Evolutionary conservation across 768 basidiomycete genomes (phyloP).

Genomic region (Naganishia onofrii): DNA sequence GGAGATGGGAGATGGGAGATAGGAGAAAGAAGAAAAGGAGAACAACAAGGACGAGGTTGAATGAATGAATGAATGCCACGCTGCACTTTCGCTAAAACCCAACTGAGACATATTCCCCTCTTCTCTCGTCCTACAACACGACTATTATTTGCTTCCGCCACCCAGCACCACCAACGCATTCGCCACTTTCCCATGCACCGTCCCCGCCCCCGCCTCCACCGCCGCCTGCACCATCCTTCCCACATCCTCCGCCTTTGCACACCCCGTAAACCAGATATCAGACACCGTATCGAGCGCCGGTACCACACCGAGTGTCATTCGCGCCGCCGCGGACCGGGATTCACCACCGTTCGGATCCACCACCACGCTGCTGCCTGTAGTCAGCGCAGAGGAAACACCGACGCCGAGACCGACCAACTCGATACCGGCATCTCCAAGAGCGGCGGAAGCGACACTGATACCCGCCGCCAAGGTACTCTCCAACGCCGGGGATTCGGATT

Average conservation of each 20-base stretch:
- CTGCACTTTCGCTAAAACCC: not conserved
- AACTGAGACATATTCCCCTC: not conserved
- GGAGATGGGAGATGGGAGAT: not conserved
- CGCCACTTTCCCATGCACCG: conserved; percentile 7
- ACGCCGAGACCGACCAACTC: conserved; percentile 84
- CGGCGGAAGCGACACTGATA: conserved; percentile 79
- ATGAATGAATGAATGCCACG: not conserved
- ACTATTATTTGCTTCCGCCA: not conserved
- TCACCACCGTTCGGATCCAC: conserved; percentile 80
- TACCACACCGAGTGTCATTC: conserved; percentile 77
- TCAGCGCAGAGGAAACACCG: conserved; percentile 58
- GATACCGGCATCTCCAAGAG: conserved; percentile 87
- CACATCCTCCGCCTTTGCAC: conserved; percentile 59
- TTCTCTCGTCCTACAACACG: not conserved
- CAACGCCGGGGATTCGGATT: conserved; percentile 71
- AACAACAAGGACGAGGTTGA: not conserved
- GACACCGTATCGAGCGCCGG: conserved; percentile 82
- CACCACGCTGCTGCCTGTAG: conserved; percentile 53
- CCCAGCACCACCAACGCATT: not conserved
- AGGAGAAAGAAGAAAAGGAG: not conserved
- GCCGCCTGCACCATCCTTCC: conserved; percentile 56
- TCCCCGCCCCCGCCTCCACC: not conserved
- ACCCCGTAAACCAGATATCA: conserved; percentile 80
- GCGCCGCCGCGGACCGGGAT: conserved; percentile 60
- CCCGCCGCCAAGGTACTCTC: conserved; percentile 84